Evolutionary conservation across 306 rosid genomes (phyloP).

Genomic region (Carpinus viminea): DNA sequence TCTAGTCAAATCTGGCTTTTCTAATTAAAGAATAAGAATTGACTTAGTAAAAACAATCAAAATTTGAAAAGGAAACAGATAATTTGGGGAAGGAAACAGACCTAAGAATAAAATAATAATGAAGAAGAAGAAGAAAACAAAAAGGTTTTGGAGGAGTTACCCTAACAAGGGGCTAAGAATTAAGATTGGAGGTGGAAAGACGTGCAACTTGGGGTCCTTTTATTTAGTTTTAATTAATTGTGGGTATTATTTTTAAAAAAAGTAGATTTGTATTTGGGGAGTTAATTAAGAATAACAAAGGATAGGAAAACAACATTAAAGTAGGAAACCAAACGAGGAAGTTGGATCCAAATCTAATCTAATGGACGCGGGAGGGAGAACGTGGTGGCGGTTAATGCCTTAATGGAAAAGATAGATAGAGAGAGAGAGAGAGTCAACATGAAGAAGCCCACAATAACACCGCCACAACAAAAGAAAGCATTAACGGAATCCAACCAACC

Average conservation of each 20-base stretch:
- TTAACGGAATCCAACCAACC: constrained; percentile 33
- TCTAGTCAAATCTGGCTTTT: constrained; percentile 5
- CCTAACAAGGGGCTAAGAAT: constrained; percentile 14
- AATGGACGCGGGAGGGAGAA: neutral
- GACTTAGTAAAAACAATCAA: constrained; percentile 52
- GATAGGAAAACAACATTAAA: neutral
- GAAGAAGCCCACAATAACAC: neutral
- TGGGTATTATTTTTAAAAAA: neutral
- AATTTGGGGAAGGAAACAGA: constrained; percentile 1
- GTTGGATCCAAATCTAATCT: neutral
- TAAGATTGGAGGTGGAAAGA: constrained; percentile 20
- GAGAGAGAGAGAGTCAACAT: constrained; percentile 23
- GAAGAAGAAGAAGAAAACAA: neutral
- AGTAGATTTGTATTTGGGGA: neutral
- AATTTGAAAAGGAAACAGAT: constrained; percentile 19
- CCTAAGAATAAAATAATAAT: constrained; percentile 12
- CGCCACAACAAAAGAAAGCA: constrained; percentile 29
- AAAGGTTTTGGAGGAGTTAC: constrained; percentile 1
- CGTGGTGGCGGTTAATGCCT: too few species aligned
- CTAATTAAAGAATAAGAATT: constrained; percentile 31
- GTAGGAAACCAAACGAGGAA: constrained; percentile 1
- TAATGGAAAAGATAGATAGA: neutral
- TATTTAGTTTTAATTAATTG: neutral
- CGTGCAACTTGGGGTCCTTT: neutral
- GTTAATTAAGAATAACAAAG: neutral